Conservation (phyloP, 768 basidiomycete genomes). For the Hydnum rufescens region DNA sequence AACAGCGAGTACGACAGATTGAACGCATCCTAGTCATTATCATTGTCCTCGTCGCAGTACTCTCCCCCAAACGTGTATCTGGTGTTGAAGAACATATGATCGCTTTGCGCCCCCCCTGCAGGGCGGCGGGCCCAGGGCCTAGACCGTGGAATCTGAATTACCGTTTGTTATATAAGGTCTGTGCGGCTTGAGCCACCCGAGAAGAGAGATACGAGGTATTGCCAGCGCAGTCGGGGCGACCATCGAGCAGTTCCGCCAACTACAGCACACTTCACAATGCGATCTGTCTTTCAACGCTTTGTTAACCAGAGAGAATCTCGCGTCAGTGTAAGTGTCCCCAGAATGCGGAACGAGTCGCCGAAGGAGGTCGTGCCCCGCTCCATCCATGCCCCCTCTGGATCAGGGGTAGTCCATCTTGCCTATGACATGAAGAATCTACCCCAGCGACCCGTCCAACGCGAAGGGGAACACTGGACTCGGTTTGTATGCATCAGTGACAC, state of each 20-base stretch:
- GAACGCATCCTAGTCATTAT: constrained; percentile 21
- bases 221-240: too few species aligned
- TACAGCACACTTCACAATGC: too few species aligned
- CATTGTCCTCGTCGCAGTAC: too few species aligned
- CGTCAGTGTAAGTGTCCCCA: not conserved
- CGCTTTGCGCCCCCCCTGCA: too few species aligned
- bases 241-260: too few species aligned
- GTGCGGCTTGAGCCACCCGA: too few species aligned
- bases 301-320: not conserved
- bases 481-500: constrained; percentile 13
- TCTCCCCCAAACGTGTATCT: too few species aligned
- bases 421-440: constrained; percentile 13
- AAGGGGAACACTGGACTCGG: constrained; percentile 5
- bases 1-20: constrained; percentile 48
- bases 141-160: too few species aligned
- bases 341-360: not conserved
- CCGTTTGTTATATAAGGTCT: too few species aligned
- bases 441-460: constrained; percentile 10
- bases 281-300: not conserved
- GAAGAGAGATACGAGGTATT: too few species aligned
- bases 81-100: too few species aligned
- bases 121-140: too few species aligned
- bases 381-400: not conserved
- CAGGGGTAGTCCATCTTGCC: not conserved
- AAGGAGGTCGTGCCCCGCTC: not conserved